Base-by-base conservation (phyloP, 2,329 filamentous ascomycete species). In the Catunica adiposa region DNA sequence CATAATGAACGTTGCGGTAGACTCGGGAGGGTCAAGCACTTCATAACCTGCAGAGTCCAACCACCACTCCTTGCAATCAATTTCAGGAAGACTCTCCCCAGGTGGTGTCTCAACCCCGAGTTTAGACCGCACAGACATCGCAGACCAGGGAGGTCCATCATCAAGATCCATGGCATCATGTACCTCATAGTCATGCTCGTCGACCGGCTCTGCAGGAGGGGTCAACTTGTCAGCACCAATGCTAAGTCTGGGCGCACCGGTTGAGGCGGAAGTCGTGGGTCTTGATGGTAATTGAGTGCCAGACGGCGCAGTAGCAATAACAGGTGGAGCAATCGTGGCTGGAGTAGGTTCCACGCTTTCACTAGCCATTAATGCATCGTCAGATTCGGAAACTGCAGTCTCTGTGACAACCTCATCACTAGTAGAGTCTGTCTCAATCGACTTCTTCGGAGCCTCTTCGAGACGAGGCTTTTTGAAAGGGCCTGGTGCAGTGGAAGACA, bases 161-260 rank as follows among this genome's bases (percentile, higher is more conserved):
- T 79, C 76, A 6, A 75, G 71, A 59, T 79, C 75, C 1, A 75
- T 78, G 51, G 74, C 73, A 31, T 74, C 75, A 52, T 75, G 73
- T 17, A 74, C 71, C 29, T 70, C 70, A 29, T 70, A n/a, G 20
- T 38, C 55, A 26, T 25, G 40, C 17, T 53, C 56, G 59, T 54
- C 54, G 34, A 42, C 48, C 38, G 62, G 53, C 14, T 58, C 54
- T 8, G 63, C 62, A 29, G 58, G 52, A 2, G 62, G 58, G 1
- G 60, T 61, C 4, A 54, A 51, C 31, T 50, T 56, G 20, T 17
- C 23, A 34, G n/a, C 48, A 15, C 20, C 25, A n/a, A 29, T 47
- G 1, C 8, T 42, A 62, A 59, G 14, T 61, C 61, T 34, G 56
- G 34, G 15, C 34, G 23, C 42, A 54, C 7, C 6, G 46, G 31